Evolutionary conservation across 345 rosid species (phyloP), one percentile per base, ranked within the genome.

Genomic region (Salix purpurea): DNA sequence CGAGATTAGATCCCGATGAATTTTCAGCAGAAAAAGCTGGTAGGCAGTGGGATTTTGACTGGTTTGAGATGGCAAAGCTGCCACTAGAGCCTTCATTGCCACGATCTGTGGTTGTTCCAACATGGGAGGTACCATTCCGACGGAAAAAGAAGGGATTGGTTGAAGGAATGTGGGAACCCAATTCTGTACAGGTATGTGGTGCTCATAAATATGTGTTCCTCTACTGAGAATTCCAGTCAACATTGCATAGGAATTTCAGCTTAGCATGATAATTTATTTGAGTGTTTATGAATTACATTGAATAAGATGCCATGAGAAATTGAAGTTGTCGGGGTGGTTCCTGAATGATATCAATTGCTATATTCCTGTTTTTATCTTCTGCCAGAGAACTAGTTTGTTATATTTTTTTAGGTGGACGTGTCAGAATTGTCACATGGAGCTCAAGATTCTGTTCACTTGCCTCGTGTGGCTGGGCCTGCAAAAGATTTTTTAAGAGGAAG

Each of bases 21-120:
- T 95, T 93, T 82, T 88, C 94, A 54, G 87, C 93, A 0, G 91
- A 90, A 74, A 90, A 89, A 28, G 86, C 84, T 76, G 93, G 89
- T 80, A 89, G 88, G 82, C 97, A 91, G 80, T 95, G 99, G 99
- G 92, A 91, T 68, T 93, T 93, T 82, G 93, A 95, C 80, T 95
- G 99, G 99, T 95, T 95, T 88, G 87, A 85, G 30, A 88, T 79
- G 87, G 96, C 86, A 36, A 89, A 91, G 71, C 85, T 90, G 70
- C 91, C 97, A 8, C 80, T 87, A 68, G 91, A 93, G 72, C 99
- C 93, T 32, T 90, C 97, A 16, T 75, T 90, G 81, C 89, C 98
- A 0, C 88, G 91, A 58, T 82, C 90, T 28, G 88, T 90, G 68
- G 86, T 93, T 64, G 90, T 89, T 70, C 99, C 97, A 1, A 87